A percentile compares a stretch with the other conserved stretches of the same genome.
Conservation (phyloP, 768 basidiomycete genomes). For the Pholiota molesta region DNA sequence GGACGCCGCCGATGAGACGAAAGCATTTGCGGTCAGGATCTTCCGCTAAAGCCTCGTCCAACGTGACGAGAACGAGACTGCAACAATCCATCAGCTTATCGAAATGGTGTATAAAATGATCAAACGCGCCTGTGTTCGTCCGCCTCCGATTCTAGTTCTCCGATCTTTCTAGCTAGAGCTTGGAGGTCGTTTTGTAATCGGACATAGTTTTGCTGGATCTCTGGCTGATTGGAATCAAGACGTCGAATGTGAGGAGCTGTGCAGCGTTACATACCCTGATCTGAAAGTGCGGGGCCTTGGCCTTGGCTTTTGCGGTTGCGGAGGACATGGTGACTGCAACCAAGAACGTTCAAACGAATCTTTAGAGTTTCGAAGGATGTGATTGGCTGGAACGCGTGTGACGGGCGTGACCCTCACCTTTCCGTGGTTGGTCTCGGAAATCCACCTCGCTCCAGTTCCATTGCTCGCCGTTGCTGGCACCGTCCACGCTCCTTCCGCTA, state of each 20-base stretch:
- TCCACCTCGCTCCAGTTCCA: slow-evolving; percentile 24
- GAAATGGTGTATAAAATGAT: background rate
- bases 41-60: slow-evolving; percentile 78
- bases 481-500: slow-evolving; percentile 42
- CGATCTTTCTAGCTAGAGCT: slow-evolving; percentile 90
- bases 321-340: slow-evolving; percentile 46
- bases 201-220: slow-evolving; percentile 82
- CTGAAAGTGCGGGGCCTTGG: slow-evolving; percentile 60
- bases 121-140: slow-evolving; percentile 88
- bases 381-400: slow-evolving; percentile 47
- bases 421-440: slow-evolving; percentile 32
- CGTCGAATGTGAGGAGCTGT: slow-evolving; percentile 23
- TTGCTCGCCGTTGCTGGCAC: slow-evolving; percentile 43
- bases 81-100: slow-evolving; percentile 7
- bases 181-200: slow-evolving; percentile 89
- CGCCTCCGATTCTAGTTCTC: slow-evolving; percentile 93
- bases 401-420: slow-evolving; percentile 37
- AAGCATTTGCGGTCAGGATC: slow-evolving; percentile 96
- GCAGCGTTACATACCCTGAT: slow-evolving; percentile 62
- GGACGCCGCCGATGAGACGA: slow-evolving; percentile 91
- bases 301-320: slow-evolving; percentile 54
- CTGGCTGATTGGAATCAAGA: slow-evolving; percentile 59
- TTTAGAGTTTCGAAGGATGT: slow-evolving; percentile 38
- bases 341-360: background rate
- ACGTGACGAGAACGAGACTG: slow-evolving; percentile 87